Evolutionary conservation across 306 rosid genomes (phyloP).

Genomic region (Astragalus glycyphyllos): DNA sequence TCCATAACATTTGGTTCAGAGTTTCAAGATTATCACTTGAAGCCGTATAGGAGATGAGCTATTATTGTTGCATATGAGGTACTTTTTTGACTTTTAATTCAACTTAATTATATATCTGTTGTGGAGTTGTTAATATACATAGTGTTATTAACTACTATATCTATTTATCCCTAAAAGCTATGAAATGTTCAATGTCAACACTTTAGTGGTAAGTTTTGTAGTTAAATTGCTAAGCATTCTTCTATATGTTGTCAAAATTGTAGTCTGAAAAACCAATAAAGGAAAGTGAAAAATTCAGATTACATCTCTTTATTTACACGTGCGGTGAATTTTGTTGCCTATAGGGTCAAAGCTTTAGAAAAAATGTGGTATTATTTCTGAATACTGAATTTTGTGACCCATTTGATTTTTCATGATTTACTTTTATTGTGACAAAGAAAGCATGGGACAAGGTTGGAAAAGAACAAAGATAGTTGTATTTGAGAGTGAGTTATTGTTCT

Average conservation of each 20-base stretch:
- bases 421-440: not conserved
- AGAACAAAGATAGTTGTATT: not conserved
- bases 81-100: constrained; percentile 11
- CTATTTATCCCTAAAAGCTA: not conserved
- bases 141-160: not conserved
- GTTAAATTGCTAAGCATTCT: not conserved
- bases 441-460: not conserved
- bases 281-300: not conserved
- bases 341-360: too few relatives aligned
- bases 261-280: not conserved
- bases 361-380: not conserved
- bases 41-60: constrained; percentile 72
- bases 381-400: not conserved
- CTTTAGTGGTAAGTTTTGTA: not conserved
- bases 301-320: not conserved
- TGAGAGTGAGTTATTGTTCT: not conserved
- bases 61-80: constrained; percentile 14
- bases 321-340: not conserved
- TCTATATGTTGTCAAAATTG: not conserved
- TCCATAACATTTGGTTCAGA: constrained; percentile 82
- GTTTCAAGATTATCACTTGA: constrained; percentile 74
- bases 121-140: not conserved
- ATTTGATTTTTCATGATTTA: not conserved
- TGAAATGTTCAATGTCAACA: not conserved
- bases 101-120: not conserved